Conservation (phyloP, 768 basidiomycete species). For the Phlebiopsis flavidoalba region DNA sequence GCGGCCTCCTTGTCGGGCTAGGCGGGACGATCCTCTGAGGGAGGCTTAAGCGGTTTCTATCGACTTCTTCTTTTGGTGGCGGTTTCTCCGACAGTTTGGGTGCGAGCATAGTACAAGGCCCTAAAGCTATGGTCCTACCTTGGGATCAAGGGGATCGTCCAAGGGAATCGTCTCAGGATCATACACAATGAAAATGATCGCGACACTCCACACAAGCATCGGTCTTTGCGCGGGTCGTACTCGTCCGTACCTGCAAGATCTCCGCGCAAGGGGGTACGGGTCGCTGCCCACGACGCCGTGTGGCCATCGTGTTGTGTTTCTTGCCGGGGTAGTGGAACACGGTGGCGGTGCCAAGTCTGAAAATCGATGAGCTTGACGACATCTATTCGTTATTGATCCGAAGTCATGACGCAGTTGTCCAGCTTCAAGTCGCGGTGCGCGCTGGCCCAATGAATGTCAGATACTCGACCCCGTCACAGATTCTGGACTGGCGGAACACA, state of each 20-base stretch:
- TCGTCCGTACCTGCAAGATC: conserved; percentile 78
- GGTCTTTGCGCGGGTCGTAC: conserved; percentile 95
- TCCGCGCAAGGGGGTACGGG: conserved; percentile 88
- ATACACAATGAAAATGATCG: conserved; percentile 99
- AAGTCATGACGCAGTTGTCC: conserved; percentile 99
- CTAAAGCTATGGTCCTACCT: conserved; percentile 89
- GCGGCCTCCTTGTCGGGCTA: background rate
- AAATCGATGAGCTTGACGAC: conserved; percentile 99
- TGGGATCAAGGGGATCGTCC: conserved; percentile 97
- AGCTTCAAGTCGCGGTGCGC: conserved; percentile 99
- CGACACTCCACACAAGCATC: conserved; percentile 99
- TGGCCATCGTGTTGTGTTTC: conserved; percentile 61
- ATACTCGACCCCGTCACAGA: conserved; percentile 96
- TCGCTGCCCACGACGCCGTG: conserved; percentile 94
- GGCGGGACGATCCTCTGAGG: conserved; percentile 3
- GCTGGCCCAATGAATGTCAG: conserved; percentile 94
- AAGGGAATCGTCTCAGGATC: conserved; percentile 95
- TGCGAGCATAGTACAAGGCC: conserved; percentile 92
- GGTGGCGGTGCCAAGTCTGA: conserved; percentile 98
- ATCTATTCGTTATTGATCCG: too few relatives aligned
- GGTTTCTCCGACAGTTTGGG: conserved; percentile 63
- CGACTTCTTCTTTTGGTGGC: conserved; percentile 12
- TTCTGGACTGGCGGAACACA: conserved; percentile 98
- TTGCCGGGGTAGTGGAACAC: conserved; percentile 99
- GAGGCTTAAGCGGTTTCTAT: conserved; percentile 4